Evolutionary conservation across 257 asterid genomes (phyloP).

Genomic region (Solanum pinnatisectum): DNA sequence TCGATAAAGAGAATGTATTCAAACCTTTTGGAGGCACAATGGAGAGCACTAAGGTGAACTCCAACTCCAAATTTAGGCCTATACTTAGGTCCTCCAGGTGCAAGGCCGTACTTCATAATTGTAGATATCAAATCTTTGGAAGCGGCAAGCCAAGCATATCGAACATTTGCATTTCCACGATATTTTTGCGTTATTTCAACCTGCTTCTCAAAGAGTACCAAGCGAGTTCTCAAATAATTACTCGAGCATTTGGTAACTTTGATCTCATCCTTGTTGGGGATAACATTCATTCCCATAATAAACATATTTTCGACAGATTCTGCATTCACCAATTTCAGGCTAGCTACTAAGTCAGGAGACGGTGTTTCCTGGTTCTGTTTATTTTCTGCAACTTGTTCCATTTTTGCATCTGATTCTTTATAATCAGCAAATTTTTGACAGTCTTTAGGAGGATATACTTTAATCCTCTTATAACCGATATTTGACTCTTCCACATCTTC

Average conservation of each 20-base stretch:
- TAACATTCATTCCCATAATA: constrained; percentile 28
- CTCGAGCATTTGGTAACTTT: constrained; percentile 31
- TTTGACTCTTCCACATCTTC: constrained; percentile 73
- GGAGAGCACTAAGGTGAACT: constrained; percentile 57
- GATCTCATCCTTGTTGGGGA: constrained; percentile 27
- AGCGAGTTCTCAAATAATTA: constrained; percentile 29
- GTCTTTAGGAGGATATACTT: constrained; percentile 20
- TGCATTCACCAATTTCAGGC: constrained; percentile 17
- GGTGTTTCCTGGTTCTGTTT: constrained; percentile 11
- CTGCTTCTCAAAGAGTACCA: constrained; percentile 71
- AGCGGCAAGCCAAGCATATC: constrained; percentile 84
- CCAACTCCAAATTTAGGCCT: constrained; percentile 44
- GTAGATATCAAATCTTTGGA: constrained; percentile 34
- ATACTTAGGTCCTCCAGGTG: constrained; percentile 24
- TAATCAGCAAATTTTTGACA: constrained; percentile 13
- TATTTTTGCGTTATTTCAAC: constrained; percentile 44
- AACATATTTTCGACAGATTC: constrained; percentile 38
- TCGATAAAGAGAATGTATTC: background rate
- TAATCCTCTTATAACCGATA: constrained; percentile 25
- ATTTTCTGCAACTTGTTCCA: constrained; percentile 24
- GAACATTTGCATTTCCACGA: constrained; percentile 74
- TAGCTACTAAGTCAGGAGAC: constrained; percentile 4
- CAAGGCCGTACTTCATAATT: constrained; percentile 58
- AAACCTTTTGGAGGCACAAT: constrained; percentile 25
- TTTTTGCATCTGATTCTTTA: constrained; percentile 19